A percentile compares a stretch with the other conserved stretches of the same genome.
Evolutionary conservation across 768 basidiomycete species (phyloP).

Genomic region (Boletus eberwhitei): DNA sequence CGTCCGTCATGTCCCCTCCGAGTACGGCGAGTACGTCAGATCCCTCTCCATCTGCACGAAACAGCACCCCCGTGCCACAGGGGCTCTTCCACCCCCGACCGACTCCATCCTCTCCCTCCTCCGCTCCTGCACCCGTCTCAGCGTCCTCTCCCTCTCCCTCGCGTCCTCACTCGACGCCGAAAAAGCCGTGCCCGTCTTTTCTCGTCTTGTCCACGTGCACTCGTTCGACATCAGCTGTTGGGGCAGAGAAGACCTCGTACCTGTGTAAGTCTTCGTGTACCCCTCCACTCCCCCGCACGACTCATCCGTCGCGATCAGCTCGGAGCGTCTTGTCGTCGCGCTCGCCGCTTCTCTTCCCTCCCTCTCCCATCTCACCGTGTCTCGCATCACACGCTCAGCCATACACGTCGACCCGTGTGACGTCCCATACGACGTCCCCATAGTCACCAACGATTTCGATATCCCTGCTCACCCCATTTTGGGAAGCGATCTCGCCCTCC

Average conservation of each 20-base stretch:
- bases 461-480: constrained; percentile 53
- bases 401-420: constrained; percentile 56
- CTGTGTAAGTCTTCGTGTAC: constrained; percentile 32
- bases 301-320: constrained; percentile 17
- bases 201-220: constrained; percentile 14
- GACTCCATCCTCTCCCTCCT: constrained; percentile 52
- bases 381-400: constrained; percentile 62
- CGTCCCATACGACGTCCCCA: constrained; percentile 44
- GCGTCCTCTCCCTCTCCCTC: constrained; percentile 25
- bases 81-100: constrained; percentile 32
- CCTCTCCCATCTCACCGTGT: constrained; percentile 55
- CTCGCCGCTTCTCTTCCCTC: constrained; percentile 59
- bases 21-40: constrained; percentile 50
- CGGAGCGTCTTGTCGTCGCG: constrained; percentile 64
- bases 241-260: constrained; percentile 33
- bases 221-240: constrained; percentile 21
- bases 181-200: constrained; percentile 21
- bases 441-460: constrained; percentile 59
- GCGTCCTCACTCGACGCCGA: constrained; percentile 22
- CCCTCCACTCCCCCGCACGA: background rate
- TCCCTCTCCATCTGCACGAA: constrained; percentile 45
- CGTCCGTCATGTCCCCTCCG: constrained; percentile 51
- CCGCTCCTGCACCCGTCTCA: constrained; percentile 44
- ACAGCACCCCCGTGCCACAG: constrained; percentile 30
- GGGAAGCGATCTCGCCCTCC: constrained; percentile 57